Conservation (phyloP, 768 basidiomycete species). For the Rhizopogon salebrosus region DNA sequence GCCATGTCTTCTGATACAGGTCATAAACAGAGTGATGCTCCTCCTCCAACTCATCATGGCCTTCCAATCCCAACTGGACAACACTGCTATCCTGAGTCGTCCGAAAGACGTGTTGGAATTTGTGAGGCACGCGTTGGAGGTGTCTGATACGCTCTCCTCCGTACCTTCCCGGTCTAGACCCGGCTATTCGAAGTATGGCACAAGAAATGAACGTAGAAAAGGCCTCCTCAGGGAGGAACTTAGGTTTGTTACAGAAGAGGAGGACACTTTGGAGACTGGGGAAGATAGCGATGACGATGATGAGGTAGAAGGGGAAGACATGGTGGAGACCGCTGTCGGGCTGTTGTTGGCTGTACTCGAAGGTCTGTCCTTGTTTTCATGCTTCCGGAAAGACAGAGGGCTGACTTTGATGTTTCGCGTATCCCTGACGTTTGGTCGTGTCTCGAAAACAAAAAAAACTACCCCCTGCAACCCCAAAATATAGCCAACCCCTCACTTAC, state of each 20-base stretch:
- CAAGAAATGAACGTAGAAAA: neutral
- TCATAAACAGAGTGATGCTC: slow-evolving; percentile 39
- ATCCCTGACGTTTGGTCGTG: slow-evolving; percentile 51
- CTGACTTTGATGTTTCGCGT: neutral
- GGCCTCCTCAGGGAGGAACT: slow-evolving; percentile 31
- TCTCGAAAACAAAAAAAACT: slow-evolving; percentile 52
- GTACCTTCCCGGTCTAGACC: slow-evolving; percentile 3
- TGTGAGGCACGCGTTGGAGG: slow-evolving; percentile 70
- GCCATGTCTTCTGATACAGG: neutral
- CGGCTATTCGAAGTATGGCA: neutral
- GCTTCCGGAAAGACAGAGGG: neutral
- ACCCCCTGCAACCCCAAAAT: slow-evolving; percentile 5
- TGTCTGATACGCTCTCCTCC: slow-evolving; percentile 15
- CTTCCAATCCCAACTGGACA: slow-evolving; percentile 68
- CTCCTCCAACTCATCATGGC: slow-evolving; percentile 78
- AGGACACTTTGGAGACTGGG: slow-evolving; percentile 41
- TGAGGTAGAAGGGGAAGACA: slow-evolving; percentile 44
- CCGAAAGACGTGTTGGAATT: slow-evolving; percentile 78
- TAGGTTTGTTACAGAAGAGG: slow-evolving; percentile 31
- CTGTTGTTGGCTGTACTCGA: slow-evolving; percentile 82
- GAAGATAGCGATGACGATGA: slow-evolving; percentile 53
- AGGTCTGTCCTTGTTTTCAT: slow-evolving; percentile 42
- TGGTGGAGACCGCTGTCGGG: slow-evolving; percentile 74
- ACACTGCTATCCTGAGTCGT: slow-evolving; percentile 51
- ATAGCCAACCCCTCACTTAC: neutral